phyloP scores from a whole-genome alignment of 257 asterid genomes.

The Solanum tarapatanum region DNA sequence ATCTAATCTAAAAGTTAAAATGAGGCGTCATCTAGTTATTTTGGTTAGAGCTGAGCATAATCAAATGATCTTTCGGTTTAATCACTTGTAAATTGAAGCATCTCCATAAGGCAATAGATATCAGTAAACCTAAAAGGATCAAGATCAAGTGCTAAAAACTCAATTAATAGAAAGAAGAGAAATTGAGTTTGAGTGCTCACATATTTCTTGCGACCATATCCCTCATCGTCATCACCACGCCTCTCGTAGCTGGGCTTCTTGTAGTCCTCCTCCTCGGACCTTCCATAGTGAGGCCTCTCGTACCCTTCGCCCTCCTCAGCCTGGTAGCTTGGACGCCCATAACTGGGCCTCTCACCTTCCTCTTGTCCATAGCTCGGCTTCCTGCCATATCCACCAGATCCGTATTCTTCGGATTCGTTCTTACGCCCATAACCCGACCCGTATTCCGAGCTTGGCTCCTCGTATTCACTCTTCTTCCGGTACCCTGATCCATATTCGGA shows the following conservation, averaged over 20 bases:
- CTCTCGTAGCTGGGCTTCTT: conserved; percentile 39
- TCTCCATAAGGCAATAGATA: neutral
- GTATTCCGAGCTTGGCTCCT: conserved; percentile 11
- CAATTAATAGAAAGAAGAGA: neutral
- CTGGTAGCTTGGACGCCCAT: conserved; percentile 5
- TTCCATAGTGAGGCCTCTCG: conserved; percentile 6
- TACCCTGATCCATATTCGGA: conserved; percentile 7
- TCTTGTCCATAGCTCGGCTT: conserved; percentile 16
- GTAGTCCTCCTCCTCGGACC: conserved; percentile 38
- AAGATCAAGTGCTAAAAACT: neutral
- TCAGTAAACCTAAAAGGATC: neutral
- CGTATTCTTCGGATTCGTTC: neutral
- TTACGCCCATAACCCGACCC: conserved; percentile 2
- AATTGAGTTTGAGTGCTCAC: conserved; percentile 25
- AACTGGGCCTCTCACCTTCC: conserved; percentile 3
- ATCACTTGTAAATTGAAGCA: neutral
- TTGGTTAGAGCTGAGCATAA: neutral
- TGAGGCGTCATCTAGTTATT: neutral
- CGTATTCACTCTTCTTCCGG: conserved; percentile 11
- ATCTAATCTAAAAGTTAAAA: neutral
- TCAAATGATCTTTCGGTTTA: neutral
- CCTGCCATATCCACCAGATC: conserved; percentile 17
- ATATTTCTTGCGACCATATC: conserved; percentile 65
- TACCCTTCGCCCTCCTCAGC: conserved; percentile 4
- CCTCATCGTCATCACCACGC: conserved; percentile 27